These are phyloP conservation scores for Parmales sp. DNA, from an alignment of 108 stramenopile genomes.

Conservation along the genomic window DNA sequence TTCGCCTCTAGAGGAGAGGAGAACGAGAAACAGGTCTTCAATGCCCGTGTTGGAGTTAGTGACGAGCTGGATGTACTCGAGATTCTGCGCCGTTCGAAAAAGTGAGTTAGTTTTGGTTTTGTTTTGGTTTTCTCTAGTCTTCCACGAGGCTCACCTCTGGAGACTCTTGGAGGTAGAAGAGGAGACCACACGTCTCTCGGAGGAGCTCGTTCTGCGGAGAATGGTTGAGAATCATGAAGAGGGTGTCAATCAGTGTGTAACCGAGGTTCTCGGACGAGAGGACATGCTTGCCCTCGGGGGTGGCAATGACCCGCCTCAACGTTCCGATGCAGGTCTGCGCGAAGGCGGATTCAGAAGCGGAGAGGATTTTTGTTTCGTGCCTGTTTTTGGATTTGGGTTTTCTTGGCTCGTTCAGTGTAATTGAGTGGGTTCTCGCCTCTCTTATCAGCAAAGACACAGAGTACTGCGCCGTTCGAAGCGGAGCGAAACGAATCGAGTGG, in stretches of 20 bases:
- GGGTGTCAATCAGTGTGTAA: conserved; percentile 1
- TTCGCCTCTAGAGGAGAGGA: neutral
- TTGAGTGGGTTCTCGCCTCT: no score
- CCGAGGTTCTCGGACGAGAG: neutral
- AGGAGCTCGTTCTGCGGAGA: neutral
- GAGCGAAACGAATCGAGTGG: neutral
- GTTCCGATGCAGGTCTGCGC: neutral
- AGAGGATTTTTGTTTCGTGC: no score
- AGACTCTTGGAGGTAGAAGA: conserved; percentile 1
- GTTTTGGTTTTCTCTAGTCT: no score
- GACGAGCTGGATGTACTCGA: neutral
- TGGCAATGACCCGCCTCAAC: neutral
- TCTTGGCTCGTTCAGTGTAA: neutral
- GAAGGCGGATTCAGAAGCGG: neutral
- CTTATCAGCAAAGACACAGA: no score
- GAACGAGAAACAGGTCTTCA: neutral
- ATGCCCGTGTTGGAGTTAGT: neutral
- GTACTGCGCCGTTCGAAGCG: no score
- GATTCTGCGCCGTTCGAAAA: no score
- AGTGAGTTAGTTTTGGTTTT: no score
- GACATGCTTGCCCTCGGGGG: neutral
- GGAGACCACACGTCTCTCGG: neutral
- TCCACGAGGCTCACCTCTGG: no score
- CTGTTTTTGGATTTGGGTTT: no score
- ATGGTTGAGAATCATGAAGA: neutral